Evolutionary conservation across 495 filamentous ascomycete genomes (phyloP), one percentile per base, ranked within the genome.

Genomic region (Penicillium samsonianum): DNA sequence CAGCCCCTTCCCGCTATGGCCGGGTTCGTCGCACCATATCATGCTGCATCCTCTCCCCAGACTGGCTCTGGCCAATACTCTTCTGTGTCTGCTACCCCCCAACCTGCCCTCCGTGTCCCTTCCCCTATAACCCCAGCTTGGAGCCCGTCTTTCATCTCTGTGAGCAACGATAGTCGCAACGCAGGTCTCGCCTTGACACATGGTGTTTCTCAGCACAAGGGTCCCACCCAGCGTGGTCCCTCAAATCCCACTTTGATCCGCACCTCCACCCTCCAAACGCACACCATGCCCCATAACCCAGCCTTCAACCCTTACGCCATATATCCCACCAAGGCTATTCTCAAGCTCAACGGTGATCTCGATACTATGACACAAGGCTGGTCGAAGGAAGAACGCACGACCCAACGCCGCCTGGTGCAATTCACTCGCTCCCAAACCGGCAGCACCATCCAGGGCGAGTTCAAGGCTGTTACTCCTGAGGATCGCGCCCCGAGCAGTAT

Each of bases 341-440:
- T 98, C 25, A 89, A 91, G 59, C 86, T 98, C 42, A 83, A 88
- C 49, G 94, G 94, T 26, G 87, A 97, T 61, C 76, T 98, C 55
- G 82, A 88, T 23, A 65, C 77, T 16, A 97, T 98, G 94, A 82
- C 77, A 4, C 79, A 87, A 40, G 76, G 82, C 44, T 98, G 94
- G 94, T 88, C 80, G 14, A 70, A 75, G 35, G 90, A 93, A 50
- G 95, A 98, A 66, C 86, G 82, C 70, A 82, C 85, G 14, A 81
- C 83, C 19, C 88, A 87, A 65, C 79, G 94, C 42, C 80, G 94
- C 30, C 82, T 98, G 19, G 94, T 98, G 10, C 81, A 89, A 64
- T 98, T 98, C 72, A 84, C 78, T 59, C 85, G 93, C 35, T 81
- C 82, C 41, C 94, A 98, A 70, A 84, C 77, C 28, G 88, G 88